Evolutionary conservation across 257 asterid species (phyloP), one percentile per base, ranked within the genome.

Genomic region (Henckelia pumila): DNA sequence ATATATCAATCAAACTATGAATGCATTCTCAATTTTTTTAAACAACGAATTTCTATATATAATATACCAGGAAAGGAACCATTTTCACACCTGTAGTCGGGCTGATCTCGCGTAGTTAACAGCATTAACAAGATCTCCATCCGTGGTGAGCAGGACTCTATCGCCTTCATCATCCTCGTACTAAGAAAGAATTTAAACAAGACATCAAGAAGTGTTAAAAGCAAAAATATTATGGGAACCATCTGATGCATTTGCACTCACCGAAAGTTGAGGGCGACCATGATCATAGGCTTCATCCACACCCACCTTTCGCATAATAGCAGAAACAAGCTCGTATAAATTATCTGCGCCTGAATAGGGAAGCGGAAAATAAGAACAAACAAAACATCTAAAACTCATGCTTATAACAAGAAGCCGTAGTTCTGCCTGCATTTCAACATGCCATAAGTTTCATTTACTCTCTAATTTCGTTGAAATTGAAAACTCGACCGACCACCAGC

Each of bases 111-210:
- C 92, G 58, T 83, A 80, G 79, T 59, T 75, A 75, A 86, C 87
- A 56, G 98, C 98, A 90, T 84, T 79, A 75, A 78, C 74, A 73
- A 93, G 97, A 77, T 93, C 98, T 68, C 80, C 77, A 66, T 93
- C 96, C 20, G 86, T 72, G 61, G 87, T 83, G 66, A 93, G 96
- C 79, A 93, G 77, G 60, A 93, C 97, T 77, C 82, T 93, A 73
- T 93, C 97, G 29, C 97, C 96, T 81, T 93, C 97, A 37, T 93
- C 98, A 67, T 93, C 97, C 81, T 90, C 98, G 75, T 93, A 93
- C 97, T 93, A 58, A 56, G 67, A 71, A 61, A 63, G 16, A 56
- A 68, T 32, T 19, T n/a, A 26, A 55, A 66, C 57, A 66, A 69
- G 63, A 23, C 72, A 64, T 69, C 60, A 70, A 64, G 64, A 71